A percentile compares a stretch with the other conserved stretches of the same genome.
phyloP scores from a whole-genome alignment of 345 rosid genomes.

The Erysimum cheiranthoides region DNA sequence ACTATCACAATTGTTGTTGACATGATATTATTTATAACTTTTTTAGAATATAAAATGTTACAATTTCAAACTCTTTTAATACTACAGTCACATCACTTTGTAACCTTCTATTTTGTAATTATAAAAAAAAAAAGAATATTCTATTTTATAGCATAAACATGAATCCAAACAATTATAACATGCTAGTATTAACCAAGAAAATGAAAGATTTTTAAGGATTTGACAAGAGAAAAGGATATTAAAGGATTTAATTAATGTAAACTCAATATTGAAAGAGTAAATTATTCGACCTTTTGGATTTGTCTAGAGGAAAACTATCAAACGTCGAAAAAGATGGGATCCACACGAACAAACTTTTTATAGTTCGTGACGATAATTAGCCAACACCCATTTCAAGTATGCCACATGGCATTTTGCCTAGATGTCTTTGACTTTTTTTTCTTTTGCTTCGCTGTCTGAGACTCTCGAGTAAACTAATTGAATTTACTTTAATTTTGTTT shows the following conservation, averaged over 20 bases:
- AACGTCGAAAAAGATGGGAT: slow-evolving; percentile 25
- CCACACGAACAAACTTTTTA: slow-evolving; percentile 17
- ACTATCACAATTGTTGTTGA: too few relatives aligned
- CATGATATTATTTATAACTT: too few relatives aligned
- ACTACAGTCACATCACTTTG: too few relatives aligned
- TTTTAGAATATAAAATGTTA: too few relatives aligned
- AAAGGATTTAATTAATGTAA: too few relatives aligned
- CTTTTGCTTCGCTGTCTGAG: slow-evolving; percentile 34
- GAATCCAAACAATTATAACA: too few relatives aligned
- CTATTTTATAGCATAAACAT: too few relatives aligned
- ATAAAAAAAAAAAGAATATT: too few relatives aligned
- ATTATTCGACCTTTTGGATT: slow-evolving; percentile 8
- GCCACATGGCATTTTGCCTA: slow-evolving; percentile 15
- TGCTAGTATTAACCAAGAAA: too few relatives aligned
- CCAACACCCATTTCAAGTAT: neutral
- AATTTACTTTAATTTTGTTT: neutral
- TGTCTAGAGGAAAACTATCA: slow-evolving; percentile 20
- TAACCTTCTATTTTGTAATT: too few relatives aligned
- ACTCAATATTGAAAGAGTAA: neutral
- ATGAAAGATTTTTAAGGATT: neutral
- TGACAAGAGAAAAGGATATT: neutral
- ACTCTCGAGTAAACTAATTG: slow-evolving; percentile 6
- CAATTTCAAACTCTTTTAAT: too few relatives aligned
- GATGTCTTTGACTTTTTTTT: slow-evolving; percentile 6
- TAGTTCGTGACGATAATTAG: slow-evolving; percentile 28